phyloP scores from a whole-genome alignment of 345 rosid species.

The Acer saccharum region DNA sequence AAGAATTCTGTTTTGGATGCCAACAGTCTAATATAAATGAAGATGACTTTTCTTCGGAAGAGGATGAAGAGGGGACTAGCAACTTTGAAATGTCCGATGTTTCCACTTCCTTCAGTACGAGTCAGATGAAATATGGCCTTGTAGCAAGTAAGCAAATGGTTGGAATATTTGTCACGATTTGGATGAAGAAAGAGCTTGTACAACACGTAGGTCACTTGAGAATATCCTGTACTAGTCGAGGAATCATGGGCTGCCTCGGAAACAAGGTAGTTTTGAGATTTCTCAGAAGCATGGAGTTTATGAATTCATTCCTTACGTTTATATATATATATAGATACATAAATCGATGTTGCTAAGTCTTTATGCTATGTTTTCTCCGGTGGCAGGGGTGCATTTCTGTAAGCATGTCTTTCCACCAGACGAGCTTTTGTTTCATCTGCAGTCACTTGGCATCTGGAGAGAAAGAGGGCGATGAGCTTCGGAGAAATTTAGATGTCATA shows the following conservation, averaged over 20 bases:
- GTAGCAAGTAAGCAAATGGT: conserved; percentile 95
- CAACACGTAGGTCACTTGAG: conserved; percentile 78
- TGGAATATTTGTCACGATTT: conserved; percentile 85
- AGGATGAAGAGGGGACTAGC: conserved; percentile 58
- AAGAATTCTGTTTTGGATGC: conserved; percentile 73
- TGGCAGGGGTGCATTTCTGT: conserved; percentile 94
- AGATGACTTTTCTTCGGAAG: conserved; percentile 62
- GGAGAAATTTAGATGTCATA: conserved; percentile 78
- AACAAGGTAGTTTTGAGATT: conserved; percentile 65
- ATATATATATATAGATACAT: background rate
- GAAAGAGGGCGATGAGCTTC: conserved; percentile 89
- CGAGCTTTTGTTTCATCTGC: conserved; percentile 86
- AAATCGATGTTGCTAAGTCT: background rate
- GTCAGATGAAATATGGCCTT: conserved; percentile 67
- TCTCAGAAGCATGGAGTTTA: background rate
- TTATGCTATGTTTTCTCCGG: conserved; percentile 6
- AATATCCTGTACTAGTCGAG: conserved; percentile 70
- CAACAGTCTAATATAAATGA: conserved; percentile 54
- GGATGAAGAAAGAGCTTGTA: conserved; percentile 85
- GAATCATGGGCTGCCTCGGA: conserved; percentile 91
- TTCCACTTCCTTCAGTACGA: conserved; percentile 21
- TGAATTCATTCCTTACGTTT: background rate
- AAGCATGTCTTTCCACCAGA: conserved; percentile 79
- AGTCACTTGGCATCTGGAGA: conserved; percentile 97
- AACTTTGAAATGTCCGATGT: conserved; percentile 36